Percentiles rank a stretch among this genome's conserved stretches.
Evolutionary conservation across 306 rosid species (phyloP).

Genomic region (Cyamopsis tetragonoloba): DNA sequence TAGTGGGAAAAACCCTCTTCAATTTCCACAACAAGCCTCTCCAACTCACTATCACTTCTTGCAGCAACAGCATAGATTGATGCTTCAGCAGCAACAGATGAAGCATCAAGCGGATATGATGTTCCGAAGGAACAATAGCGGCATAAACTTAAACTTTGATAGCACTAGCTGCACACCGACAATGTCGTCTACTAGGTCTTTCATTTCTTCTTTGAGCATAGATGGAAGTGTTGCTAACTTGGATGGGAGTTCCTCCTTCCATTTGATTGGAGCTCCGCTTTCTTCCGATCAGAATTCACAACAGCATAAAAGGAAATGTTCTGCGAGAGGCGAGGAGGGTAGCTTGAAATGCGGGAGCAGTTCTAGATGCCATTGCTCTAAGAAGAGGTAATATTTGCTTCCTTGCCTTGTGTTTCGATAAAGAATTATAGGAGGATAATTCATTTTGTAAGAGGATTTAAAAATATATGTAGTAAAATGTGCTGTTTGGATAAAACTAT

Average conservation of each 20-base stretch:
- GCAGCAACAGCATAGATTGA: constrained; percentile 65
- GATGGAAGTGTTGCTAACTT: constrained; percentile 88
- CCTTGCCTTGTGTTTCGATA: too few relatives aligned
- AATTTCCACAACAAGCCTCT: constrained; percentile 44
- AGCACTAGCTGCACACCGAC: constrained; percentile 88
- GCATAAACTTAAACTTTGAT: constrained; percentile 83
- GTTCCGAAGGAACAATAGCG: constrained; percentile 68
- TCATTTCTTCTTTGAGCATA: constrained; percentile 90
- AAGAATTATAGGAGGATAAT: too few relatives aligned
- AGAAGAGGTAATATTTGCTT: constrained; percentile 69
- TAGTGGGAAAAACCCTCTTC: constrained; percentile 68
- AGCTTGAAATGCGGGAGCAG: constrained; percentile 82
- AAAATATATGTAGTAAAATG: too few relatives aligned
- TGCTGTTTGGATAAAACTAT: too few relatives aligned
- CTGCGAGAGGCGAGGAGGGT: constrained; percentile 83
- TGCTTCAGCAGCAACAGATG: constrained; percentile 63
- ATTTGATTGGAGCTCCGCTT: constrained; percentile 71
- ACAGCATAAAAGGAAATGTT: constrained; percentile 83
- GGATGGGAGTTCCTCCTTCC: constrained; percentile 80
- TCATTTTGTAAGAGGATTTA: too few relatives aligned
- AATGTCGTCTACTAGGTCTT: constrained; percentile 89
- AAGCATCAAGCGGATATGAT: constrained; percentile 75
- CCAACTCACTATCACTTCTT: constrained; percentile 55
- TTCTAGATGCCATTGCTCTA: constrained; percentile 95
- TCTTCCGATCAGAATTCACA: constrained; percentile 84